A percentile compares a stretch with the other conserved stretches of the same genome.
These are phyloP conservation scores for Amylocystis lapponica DNA, from an alignment of 768 basidiomycete species.

Conservation along the genomic window DNA sequence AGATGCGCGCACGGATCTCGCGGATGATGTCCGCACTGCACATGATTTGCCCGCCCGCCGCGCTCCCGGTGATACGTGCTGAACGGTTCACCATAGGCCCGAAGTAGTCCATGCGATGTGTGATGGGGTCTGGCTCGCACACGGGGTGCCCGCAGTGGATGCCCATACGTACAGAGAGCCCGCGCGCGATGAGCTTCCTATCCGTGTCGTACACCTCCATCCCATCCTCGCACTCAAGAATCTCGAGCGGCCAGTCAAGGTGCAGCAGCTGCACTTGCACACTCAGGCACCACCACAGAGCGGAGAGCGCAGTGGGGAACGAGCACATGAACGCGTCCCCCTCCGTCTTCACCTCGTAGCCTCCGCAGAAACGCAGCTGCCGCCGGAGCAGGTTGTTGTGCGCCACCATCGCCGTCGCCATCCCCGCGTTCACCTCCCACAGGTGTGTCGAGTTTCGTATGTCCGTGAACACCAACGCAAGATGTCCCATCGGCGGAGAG, in stretches of 20 bases:
- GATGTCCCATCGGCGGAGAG: conserved; percentile 75
- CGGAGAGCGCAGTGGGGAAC: conserved; percentile 83
- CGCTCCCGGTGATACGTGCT: conserved; percentile 74
- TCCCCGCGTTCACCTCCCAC: conserved; percentile 94
- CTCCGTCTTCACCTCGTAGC: conserved; percentile 99
- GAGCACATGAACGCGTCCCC: conserved; percentile 99
- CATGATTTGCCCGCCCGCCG: conserved; percentile 92
- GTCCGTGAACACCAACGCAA: conserved; percentile 96
- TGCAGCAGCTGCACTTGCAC: conserved; percentile 80
- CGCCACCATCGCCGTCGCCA: conserved; percentile 87
- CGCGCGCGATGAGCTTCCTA: conserved; percentile 71
- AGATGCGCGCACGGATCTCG: conserved; percentile 64
- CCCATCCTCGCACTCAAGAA: conserved; percentile 90
- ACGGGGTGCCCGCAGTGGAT: conserved; percentile 89
- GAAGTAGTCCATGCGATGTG: conserved; percentile 93
- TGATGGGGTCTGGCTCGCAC: conserved; percentile 69
- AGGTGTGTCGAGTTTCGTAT: conserved; percentile 94
- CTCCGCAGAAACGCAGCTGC: conserved; percentile 82
- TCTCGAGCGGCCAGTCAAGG: conserved; percentile 88
- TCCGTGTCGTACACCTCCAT: conserved; percentile 64
- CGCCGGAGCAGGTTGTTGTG: conserved; percentile 87
- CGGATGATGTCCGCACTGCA: conserved; percentile 82
- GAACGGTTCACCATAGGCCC: conserved; percentile 95
- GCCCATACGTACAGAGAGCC: conserved; percentile 94
- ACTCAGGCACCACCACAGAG: conserved; percentile 84